Evolutionary conservation across 2,329 filamentous ascomycete genomes (phyloP).

Genomic region (Beauveria scarabaeidicola): DNA sequence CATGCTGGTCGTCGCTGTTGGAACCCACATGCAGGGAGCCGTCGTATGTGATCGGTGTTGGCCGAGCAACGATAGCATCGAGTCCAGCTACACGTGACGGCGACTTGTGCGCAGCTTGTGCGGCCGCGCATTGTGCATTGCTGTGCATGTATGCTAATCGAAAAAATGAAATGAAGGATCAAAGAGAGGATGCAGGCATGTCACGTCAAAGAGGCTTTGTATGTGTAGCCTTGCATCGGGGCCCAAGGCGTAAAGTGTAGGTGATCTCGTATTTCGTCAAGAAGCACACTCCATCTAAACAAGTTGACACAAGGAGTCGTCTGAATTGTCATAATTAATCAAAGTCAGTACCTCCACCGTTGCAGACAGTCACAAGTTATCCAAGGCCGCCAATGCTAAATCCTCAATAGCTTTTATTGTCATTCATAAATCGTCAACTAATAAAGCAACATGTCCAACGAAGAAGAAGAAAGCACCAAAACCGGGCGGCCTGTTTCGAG

Average conservation of each 20-base stretch:
- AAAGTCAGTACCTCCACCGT: neutral
- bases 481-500: neutral
- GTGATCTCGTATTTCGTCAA: too few species aligned
- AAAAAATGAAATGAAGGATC: neutral
- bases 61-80: slow-evolving; percentile 1
- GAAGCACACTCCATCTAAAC: too few species aligned
- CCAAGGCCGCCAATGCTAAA: neutral
- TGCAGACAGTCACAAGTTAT: neutral
- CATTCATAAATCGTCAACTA: slow-evolving; percentile 33
- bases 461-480: slow-evolving; percentile 11
- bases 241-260: too few species aligned
- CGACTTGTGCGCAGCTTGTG: neutral
- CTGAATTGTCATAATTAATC: too few species aligned
- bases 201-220: too few species aligned
- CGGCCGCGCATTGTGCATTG: neutral
- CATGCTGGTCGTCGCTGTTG: neutral
- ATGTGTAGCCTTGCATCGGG: too few species aligned
- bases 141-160: neutral
- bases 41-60: neutral
- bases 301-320: too few species aligned
- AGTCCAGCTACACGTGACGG: neutral
- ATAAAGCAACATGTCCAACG: slow-evolving; percentile 23
- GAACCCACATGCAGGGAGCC: neutral
- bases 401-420: slow-evolving; percentile 26
- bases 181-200: neutral